These are phyloP conservation scores for Pseudogymnoascus sp. DNA, from an alignment of 2,329 filamentous ascomycete genomes.

Conservation along the genomic window DNA sequence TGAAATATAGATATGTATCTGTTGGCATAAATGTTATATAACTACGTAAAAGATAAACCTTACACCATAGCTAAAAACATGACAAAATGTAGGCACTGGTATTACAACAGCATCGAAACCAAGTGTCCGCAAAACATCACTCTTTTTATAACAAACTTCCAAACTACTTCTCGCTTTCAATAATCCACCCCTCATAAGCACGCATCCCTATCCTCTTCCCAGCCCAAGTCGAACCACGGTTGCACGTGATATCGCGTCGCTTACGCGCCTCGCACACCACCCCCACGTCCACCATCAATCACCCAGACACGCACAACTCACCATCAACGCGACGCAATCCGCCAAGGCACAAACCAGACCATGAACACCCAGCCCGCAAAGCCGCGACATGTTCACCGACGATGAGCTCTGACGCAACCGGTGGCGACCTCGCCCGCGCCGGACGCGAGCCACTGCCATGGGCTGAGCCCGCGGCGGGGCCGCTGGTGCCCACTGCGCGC, in stretches of 20 bases:
- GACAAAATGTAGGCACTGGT: background rate
- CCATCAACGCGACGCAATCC: background rate
- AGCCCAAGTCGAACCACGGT: background rate
- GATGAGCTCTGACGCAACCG: constrained; percentile 9
- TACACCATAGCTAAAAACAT: background rate
- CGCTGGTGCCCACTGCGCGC: constrained; percentile 52
- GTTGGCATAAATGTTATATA: background rate
- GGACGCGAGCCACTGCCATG: constrained; percentile 59
- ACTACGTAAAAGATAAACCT: background rate
- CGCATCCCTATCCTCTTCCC: background rate
- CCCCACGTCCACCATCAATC: background rate
- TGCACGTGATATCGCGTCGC: constrained; percentile 1
- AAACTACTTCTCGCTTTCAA: background rate
- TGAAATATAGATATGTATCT: background rate
- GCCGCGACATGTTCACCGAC: constrained; percentile 4
- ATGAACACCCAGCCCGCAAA: background rate
- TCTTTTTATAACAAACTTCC: background rate
- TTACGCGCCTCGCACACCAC: background rate
- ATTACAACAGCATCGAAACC: background rate
- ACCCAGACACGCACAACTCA: background rate
- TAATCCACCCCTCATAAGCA: background rate
- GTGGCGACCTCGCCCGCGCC: constrained; percentile 27
- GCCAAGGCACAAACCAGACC: background rate
- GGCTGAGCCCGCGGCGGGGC: constrained; percentile 54
- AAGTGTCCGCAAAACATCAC: background rate